Evolutionary conservation across 345 rosid genomes (phyloP), one percentile per base, ranked within the genome.

Genomic region (Linum lewisii): DNA sequence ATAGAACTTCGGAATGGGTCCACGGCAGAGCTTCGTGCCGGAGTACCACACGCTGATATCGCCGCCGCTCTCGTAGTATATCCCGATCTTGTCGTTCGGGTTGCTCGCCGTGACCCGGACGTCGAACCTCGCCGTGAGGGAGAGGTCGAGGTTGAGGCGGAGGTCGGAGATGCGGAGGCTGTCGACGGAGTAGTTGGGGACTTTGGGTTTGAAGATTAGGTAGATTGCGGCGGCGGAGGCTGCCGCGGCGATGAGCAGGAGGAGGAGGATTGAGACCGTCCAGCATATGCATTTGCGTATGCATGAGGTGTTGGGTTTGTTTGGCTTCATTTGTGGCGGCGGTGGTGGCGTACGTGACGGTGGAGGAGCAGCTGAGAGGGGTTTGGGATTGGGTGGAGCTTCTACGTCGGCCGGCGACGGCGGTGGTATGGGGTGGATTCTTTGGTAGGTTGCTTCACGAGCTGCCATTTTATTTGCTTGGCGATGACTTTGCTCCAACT

Each of bases 11-110:
- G 98, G 96, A 54, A 91, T 64, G 3, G 85, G 64, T 13, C 98
- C 98, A 62, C 74, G 71, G 26, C 98, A 88, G 0, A 91, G 84
- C 74, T 69, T 72, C n/a, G 81, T 70, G 37, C 74, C 72, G 7
- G 62, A 52, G 68, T 85, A 83, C 98, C 90, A 88, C 7, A 91
- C 92, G 21, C 81, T 79, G 11, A 88, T 54, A 29, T 25, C 68
- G 1, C 96, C 85, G 23, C 87, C 96, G 57, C 80, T 76, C 73
- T 80, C 87, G 60, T 88, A 88, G 66, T 80, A 86, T 6, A 91
- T 84, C 53, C 96, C 96, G 0, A 91, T 86, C 45, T 83, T 86
- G 61, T 80, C 54, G 82, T 91, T 91, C 2, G 96, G 96, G 59
- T 91, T 91, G 21, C 72, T 76, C 34, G 96, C 96, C 11, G 90